Evolutionary conservation across 2,329 filamentous ascomycete genomes (phyloP).

Genomic region (Metarhizium robertsii): DNA sequence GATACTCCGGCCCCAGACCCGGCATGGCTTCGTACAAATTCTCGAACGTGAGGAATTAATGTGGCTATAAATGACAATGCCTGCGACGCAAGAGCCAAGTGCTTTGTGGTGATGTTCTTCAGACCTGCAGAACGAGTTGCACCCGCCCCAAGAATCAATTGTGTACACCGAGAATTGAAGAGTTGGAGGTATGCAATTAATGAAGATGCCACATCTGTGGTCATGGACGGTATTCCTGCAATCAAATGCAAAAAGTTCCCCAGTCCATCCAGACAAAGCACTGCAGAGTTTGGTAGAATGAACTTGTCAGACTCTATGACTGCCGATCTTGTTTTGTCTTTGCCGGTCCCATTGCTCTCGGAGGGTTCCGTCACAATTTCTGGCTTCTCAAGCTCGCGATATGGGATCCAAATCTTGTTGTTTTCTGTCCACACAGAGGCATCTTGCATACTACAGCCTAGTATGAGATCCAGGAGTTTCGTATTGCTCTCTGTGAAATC

Average conservation of each 20-base stretch:
- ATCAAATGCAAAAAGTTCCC: conserved; percentile 77
- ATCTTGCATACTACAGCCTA: conserved; percentile 64
- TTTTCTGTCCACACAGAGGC: conserved; percentile 56
- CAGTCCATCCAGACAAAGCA: conserved; percentile 72
- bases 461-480: conserved; percentile 50
- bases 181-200: conserved; percentile 81
- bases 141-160: conserved; percentile 89
- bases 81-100: conserved; percentile 85
- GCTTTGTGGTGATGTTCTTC: conserved; percentile 93
- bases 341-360: conserved; percentile 41
- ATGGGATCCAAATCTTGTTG: conserved; percentile 48
- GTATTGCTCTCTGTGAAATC: conserved; percentile 61
- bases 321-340: conserved; percentile 61
- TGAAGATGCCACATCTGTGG: conserved; percentile 67
- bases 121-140: conserved; percentile 81
- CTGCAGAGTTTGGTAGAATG: conserved; percentile 74
- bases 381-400: conserved; percentile 26
- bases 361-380: conserved; percentile 22
- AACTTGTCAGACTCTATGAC: conserved; percentile 78
- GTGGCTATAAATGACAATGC: conserved; percentile 80
- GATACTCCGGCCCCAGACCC: conserved; percentile 42
- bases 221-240: conserved; percentile 80
- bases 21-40: conserved; percentile 76
- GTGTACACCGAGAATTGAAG: conserved; percentile 94
- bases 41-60: conserved; percentile 79